phyloP scores from a whole-genome alignment of 176 grass and related monocot species.

The Oryza glaberrima region DNA sequence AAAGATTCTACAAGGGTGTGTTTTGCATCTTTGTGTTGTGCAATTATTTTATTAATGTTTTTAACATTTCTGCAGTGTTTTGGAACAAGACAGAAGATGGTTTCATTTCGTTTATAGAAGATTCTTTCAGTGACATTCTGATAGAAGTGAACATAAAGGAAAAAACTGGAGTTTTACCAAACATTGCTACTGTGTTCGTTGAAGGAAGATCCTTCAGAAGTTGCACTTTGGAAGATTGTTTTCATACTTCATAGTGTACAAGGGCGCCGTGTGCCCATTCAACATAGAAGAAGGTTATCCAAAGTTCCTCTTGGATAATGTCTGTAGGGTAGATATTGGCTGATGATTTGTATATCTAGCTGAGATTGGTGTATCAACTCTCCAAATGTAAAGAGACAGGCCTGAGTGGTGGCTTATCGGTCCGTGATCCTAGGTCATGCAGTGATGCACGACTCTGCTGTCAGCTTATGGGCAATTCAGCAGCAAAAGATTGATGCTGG shows the following conservation, averaged over 20 bases:
- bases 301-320: conserved; percentile 39
- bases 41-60: conserved; percentile 16
- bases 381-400: not conserved
- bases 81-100: conserved; percentile 16
- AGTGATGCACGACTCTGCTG: not conserved
- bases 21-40: conserved; percentile 11
- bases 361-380: conserved; percentile 4
- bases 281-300: conserved; percentile 41
- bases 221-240: conserved; percentile 37
- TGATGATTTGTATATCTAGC: conserved; percentile 36
- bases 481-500: not conserved
- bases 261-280: conserved; percentile 32
- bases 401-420: not conserved
- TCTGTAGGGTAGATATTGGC: conserved; percentile 39
- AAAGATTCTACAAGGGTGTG: not conserved
- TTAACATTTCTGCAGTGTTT: conserved; percentile 25
- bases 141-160: conserved; percentile 25
- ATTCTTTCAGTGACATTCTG: conserved; percentile 33
- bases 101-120: conserved; percentile 37
- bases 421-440: not conserved
- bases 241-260: conserved; percentile 42
- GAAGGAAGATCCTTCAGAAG: conserved; percentile 29
- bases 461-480: not conserved
- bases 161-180: conserved; percentile 5
- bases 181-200: conserved; percentile 3